Evolutionary conservation across 805 yeast species (phyloP), one percentile per base, ranked within the genome.

Genomic region (Metschnikowia lunata): DNA sequence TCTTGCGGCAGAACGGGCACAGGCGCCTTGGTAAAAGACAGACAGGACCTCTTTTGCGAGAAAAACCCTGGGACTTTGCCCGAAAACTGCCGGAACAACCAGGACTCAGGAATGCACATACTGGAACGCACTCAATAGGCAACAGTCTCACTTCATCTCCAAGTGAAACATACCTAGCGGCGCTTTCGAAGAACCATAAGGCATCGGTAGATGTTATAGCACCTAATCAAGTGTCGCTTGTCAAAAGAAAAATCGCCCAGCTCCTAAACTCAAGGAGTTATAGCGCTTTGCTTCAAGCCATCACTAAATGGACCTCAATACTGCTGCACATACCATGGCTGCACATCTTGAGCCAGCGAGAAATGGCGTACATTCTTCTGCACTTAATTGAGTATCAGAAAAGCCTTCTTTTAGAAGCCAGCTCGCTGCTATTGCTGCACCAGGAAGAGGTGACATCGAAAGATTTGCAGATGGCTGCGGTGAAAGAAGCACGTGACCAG

Each of bases 341-440:
- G 32, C 11, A 37, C 15, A 45, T 45, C 8, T 42, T 53, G 28
- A 36, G 43, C 32, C 48, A 40, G 27, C 28, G 31, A 10, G 54
- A 53, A 30, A 41, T 53, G 33, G 49, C 56, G 9, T 35, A 47
- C 18, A 37, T 53, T 14, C 43, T 53, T 13, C 31, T 30, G 36
- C 26, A 30, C 14, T 28, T 53, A 6, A 51, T 53, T 11, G 40
- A 30, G 14, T 43, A 49, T 37, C 57, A 53, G 39, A 37, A 39
- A 11, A 43, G 41, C 13, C 37, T 49, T 12, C 39, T 53, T 30
- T 37, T 42, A 7, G 33, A 42, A 36, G 46, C 50, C 9, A 42
- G 45, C 13, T 30, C 54, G 26, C 18, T 32, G 33, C 41, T 37
- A 34, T 33, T 38, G 36, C 26, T 38, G 27, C 30, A 29, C 9